Evolutionary conservation across 192 early-diverging fungal genomes (phyloP).

Genomic region (Backusella luteola): DNA sequence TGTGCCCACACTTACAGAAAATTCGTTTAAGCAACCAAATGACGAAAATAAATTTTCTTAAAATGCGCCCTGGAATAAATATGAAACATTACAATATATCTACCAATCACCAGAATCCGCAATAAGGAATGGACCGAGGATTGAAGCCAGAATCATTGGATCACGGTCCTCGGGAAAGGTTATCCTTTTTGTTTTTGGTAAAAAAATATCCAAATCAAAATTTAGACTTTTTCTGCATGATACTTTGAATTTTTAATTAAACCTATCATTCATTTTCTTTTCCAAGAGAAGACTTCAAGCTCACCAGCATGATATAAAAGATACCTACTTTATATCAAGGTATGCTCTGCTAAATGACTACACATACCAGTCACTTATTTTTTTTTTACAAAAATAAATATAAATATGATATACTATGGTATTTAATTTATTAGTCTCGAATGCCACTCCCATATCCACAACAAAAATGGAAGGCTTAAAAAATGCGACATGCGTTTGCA

Average conservation of each 20-base stretch:
- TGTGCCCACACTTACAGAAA: not conserved
- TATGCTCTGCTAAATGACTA: not conserved
- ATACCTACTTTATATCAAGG: not conserved
- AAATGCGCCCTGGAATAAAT: not conserved
- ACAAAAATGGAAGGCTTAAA: not conserved
- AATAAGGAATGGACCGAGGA: not conserved
- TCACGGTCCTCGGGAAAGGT: not conserved
- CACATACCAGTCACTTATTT: not conserved
- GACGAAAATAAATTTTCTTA: not conserved
- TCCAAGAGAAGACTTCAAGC: no score
- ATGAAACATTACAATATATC: not conserved
- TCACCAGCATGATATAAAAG: not conserved
- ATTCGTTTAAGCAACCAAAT: not conserved
- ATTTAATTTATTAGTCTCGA: not conserved
- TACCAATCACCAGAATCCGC: not conserved
- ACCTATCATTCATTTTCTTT: not conserved
- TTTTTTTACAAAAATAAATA: not conserved
- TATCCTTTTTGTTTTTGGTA: not conserved
- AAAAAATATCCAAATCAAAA: not conserved
- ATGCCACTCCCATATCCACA: not conserved
- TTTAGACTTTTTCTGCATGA: not conserved
- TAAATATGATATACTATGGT: not conserved
- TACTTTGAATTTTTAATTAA: not conserved
- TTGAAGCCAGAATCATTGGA: not conserved
- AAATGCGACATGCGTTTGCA: not conserved